Conservation (phyloP, 2,329 filamentous ascomycete species). For the Acrodontium crateriforme region DNA sequence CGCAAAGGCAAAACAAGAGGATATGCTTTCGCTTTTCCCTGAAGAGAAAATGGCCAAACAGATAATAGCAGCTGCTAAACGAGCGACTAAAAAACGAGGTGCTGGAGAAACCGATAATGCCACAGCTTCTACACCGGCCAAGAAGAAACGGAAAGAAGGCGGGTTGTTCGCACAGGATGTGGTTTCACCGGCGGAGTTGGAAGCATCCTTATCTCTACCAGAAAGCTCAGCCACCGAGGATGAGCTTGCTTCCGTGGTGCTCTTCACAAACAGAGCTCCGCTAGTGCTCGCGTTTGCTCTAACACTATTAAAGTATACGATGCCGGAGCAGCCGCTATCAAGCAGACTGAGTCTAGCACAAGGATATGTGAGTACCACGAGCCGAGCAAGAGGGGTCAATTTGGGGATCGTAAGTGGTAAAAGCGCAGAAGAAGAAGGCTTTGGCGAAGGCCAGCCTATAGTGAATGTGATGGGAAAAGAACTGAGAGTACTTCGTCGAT, state of each 20-base stretch:
- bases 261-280: slow-evolving; percentile 70
- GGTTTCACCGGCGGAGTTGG: slow-evolving; percentile 37
- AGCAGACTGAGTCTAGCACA: slow-evolving; percentile 72
- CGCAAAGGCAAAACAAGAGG: slow-evolving; percentile 32
- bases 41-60: slow-evolving; percentile 45
- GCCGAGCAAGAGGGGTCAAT: slow-evolving; percentile 59
- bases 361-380: slow-evolving; percentile 71
- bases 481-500: slow-evolving; percentile 60
- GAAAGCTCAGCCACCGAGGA: slow-evolving; percentile 41
- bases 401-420: slow-evolving; percentile 56
- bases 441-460: slow-evolving; percentile 61
- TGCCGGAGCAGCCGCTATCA: slow-evolving; percentile 75
- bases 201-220: slow-evolving; percentile 49
- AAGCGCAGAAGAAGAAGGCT: slow-evolving; percentile 54
- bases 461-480: slow-evolving; percentile 61
- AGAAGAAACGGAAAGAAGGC: slow-evolving; percentile 19
- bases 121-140: slow-evolving; percentile 24
- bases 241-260: slow-evolving; percentile 40
- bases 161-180: slow-evolving; percentile 18
- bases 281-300: slow-evolving; percentile 70
- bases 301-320: slow-evolving; percentile 60
- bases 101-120: slow-evolving; percentile 22
- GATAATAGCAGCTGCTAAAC: slow-evolving; percentile 43
- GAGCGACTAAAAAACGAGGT: slow-evolving; percentile 40
- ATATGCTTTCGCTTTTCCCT: slow-evolving; percentile 29